Evolutionary conservation across 2,329 filamentous ascomycete genomes (phyloP).

Genomic region (Alternaria postmessia): DNA sequence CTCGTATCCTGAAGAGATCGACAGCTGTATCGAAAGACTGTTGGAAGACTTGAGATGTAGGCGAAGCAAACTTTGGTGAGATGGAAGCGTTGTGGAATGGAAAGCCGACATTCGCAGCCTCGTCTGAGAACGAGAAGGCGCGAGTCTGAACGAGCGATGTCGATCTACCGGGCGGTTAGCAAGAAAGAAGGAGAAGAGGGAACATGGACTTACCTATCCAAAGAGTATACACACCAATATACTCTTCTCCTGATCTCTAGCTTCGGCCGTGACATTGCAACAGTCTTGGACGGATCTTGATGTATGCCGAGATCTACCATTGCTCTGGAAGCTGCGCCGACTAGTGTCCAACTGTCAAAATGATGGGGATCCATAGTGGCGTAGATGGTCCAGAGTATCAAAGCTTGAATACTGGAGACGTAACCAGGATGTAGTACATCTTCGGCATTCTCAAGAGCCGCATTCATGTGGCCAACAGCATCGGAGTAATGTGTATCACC

Average conservation of each 20-base stretch:
- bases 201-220: constrained; percentile 72
- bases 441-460: constrained; percentile 80
- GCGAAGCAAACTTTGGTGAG: constrained; percentile 53
- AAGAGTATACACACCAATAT: constrained; percentile 88
- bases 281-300: constrained; percentile 81
- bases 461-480: constrained; percentile 67
- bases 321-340: constrained; percentile 87
- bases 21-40: constrained; percentile 73
- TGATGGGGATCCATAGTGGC: constrained; percentile 88
- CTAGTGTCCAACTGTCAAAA: constrained; percentile 93
- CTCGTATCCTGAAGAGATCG: constrained; percentile 82
- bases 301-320: constrained; percentile 91
- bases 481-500: constrained; percentile 70
- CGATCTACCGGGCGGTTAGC: constrained; percentile 60
- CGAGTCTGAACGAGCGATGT: constrained; percentile 88
- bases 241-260: constrained; percentile 82
- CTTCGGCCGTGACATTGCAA: constrained; percentile 71
- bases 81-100: constrained; percentile 61
- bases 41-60: constrained; percentile 62
- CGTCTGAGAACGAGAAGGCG: constrained; percentile 93
- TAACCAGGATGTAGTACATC: constrained; percentile 85
- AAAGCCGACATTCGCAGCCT: constrained; percentile 81
- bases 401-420: constrained; percentile 83
- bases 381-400: constrained; percentile 87
- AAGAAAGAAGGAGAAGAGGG: neutral